These are phyloP conservation scores for Silene coronaria DNA, from an alignment of 179 eudicot species.

Conservation along the genomic window DNA sequence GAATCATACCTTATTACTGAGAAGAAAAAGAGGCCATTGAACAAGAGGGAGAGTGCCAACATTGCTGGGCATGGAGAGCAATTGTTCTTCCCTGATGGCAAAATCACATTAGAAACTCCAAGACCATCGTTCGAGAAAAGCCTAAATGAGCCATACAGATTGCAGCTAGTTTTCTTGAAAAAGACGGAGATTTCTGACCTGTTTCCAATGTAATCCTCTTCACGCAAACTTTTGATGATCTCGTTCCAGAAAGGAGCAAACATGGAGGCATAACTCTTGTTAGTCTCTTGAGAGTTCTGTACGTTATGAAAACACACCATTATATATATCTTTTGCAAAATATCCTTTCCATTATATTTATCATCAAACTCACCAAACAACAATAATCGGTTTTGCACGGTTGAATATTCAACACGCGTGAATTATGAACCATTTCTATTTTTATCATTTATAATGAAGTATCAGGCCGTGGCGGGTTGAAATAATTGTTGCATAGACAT, in stretches of 20 bases:
- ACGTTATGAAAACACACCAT: conserved; percentile 5
- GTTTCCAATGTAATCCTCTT: conserved; percentile 85
- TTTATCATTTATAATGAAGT: too few species aligned
- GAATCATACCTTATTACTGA: conserved; percentile 70
- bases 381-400: neutral
- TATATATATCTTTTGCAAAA: too few species aligned
- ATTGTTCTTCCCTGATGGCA: conserved; percentile 70
- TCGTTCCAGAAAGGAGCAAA: conserved; percentile 99
- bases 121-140: neutral
- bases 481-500: too few species aligned
- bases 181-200: conserved; percentile 32
- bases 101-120: conserved; percentile 6
- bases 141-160: neutral
- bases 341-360: neutral
- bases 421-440: neutral
- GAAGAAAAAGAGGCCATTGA: conserved; percentile 97
- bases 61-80: conserved; percentile 96
- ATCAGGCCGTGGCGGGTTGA: too few species aligned
- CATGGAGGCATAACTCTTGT: conserved; percentile 64
- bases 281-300: conserved; percentile 55
- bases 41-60: conserved; percentile 72
- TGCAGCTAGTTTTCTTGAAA: neutral
- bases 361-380: neutral
- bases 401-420: neutral
- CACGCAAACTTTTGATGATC: conserved; percentile 88